Percentiles rank a stretch among this genome's conserved stretches.
Conservation (phyloP, 805 yeast genomes). For the Nakazawaea ernobii region DNA sequence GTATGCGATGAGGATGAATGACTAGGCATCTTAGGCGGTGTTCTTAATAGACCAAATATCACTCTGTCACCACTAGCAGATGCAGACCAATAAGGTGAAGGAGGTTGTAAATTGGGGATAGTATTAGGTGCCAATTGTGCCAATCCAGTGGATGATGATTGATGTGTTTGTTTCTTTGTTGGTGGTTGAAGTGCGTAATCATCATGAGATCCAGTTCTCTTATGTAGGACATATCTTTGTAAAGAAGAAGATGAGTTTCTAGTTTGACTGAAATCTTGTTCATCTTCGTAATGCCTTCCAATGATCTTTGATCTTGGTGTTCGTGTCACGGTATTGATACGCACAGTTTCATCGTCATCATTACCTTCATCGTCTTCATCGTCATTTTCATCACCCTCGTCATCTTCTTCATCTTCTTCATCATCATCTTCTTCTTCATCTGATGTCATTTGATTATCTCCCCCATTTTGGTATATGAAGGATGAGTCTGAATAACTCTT, state of each 20-base stretch:
- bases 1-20: constrained; percentile 22
- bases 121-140: constrained; percentile 16
- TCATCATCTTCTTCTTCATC: constrained; percentile 2
- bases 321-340: neutral
- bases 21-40: constrained; percentile 17
- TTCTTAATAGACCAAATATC: constrained; percentile 20
- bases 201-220: constrained; percentile 10
- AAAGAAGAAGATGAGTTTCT: neutral
- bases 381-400: constrained; percentile 8
- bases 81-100: constrained; percentile 34
- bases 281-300: constrained; percentile 1
- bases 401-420: neutral
- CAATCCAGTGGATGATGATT: constrained; percentile 10
- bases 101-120: constrained; percentile 33
- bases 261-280: neutral
- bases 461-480: neutral
- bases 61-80: constrained; percentile 34
- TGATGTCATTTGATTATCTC: neutral
- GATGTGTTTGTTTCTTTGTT: constrained; percentile 1
- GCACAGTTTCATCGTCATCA: constrained; percentile 10
- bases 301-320: constrained; percentile 10
- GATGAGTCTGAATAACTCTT: neutral
- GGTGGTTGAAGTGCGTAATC: constrained; percentile 13
- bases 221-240: constrained; percentile 3
- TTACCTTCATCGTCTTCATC: constrained; percentile 10